Percentiles rank a stretch among this genome's conserved stretches.
Evolutionary conservation across 2,329 filamentous ascomycete genomes (phyloP).

Genomic region (Botrytis deweyae): DNA sequence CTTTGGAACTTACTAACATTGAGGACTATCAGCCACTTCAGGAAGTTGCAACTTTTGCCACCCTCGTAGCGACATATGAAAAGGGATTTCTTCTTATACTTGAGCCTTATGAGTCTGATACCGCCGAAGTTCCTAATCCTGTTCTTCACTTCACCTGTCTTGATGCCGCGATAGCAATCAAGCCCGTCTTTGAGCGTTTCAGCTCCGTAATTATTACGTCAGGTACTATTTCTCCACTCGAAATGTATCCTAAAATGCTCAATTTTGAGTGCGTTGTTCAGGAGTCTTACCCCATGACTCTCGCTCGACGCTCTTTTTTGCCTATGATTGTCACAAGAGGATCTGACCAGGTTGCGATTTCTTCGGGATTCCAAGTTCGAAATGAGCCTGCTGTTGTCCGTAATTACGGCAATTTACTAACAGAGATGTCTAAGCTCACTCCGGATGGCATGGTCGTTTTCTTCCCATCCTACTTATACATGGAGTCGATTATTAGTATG

Average conservation of each 20-base stretch:
- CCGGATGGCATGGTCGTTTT: constrained; percentile 99
- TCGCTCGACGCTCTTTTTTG: constrained; percentile 90
- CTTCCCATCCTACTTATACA: constrained; percentile 97
- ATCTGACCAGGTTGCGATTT: constrained; percentile 89
- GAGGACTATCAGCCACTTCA: constrained; percentile 97
- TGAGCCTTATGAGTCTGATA: constrained; percentile 96
- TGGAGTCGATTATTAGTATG: constrained; percentile 98
- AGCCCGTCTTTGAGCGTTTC: constrained; percentile 95
- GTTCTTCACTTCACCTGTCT: constrained; percentile 96
- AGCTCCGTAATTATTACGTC: constrained; percentile 98
- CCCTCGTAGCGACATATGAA: constrained; percentile 92
- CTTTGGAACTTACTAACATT: constrained; percentile 92
- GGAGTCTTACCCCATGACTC: constrained; percentile 96
- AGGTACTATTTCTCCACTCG: constrained; percentile 91
- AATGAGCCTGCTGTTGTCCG: constrained; percentile 96
- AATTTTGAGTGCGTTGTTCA: constrained; percentile 90
- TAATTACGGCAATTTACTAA: constrained; percentile 90
- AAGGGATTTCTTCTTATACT: constrained; percentile 93
- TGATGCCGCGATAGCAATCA: constrained; percentile 96
- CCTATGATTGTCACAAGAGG: constrained; percentile 97
- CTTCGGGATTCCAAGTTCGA: constrained; percentile 89
- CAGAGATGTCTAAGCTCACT: constrained; percentile 93
- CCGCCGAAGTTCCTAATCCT: constrained; percentile 91
- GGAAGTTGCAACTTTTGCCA: constrained; percentile 97
- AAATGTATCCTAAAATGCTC: constrained; percentile 99